These are phyloP conservation scores for Plasmodium gaboni DNA, from an alignment of 169 alveolate species.

Conservation along the genomic window DNA sequence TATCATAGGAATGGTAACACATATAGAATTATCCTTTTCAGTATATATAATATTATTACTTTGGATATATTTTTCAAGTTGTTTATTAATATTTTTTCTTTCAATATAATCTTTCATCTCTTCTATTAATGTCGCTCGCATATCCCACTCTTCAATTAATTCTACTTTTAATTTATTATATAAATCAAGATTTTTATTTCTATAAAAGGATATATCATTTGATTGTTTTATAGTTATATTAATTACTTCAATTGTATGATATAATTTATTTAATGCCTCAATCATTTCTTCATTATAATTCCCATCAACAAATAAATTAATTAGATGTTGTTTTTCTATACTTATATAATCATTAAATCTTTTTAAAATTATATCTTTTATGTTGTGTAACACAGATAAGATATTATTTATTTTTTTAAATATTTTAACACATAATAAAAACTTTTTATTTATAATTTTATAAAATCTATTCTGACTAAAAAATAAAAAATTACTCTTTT, in stretches of 20 bases:
- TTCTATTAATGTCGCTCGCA: conserved; percentile 23
- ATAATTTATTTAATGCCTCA: conserved; percentile 16
- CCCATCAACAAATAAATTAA: conserved; percentile 47
- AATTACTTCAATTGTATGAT: conserved; percentile 17
- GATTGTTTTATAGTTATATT: conserved; percentile 11
- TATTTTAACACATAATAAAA: neutral
- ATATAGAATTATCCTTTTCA: too few relatives aligned
- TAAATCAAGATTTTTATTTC: conserved; percentile 13
- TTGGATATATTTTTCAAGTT: neutral
- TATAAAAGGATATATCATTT: neutral
- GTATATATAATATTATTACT: too few relatives aligned
- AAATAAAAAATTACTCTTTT: neutral
- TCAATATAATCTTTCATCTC: conserved; percentile 36
- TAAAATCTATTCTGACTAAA: conserved; percentile 2
- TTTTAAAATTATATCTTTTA: conserved; percentile 23
- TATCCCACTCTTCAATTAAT: conserved; percentile 22
- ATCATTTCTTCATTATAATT: conserved; percentile 39
- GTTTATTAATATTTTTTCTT: conserved; percentile 31
- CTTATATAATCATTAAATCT: conserved; percentile 5
- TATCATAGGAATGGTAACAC: too few relatives aligned
- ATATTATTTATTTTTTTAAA: conserved; percentile 20
- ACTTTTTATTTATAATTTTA: conserved; percentile 19
- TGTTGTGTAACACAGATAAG: neutral
- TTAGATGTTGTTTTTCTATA: conserved; percentile 28
- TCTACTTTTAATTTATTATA: conserved; percentile 30